These are phyloP conservation scores for Aspergillus calidoustus DNA, from an alignment of 2,329 filamentous ascomycete genomes.

Conservation along the genomic window DNA sequence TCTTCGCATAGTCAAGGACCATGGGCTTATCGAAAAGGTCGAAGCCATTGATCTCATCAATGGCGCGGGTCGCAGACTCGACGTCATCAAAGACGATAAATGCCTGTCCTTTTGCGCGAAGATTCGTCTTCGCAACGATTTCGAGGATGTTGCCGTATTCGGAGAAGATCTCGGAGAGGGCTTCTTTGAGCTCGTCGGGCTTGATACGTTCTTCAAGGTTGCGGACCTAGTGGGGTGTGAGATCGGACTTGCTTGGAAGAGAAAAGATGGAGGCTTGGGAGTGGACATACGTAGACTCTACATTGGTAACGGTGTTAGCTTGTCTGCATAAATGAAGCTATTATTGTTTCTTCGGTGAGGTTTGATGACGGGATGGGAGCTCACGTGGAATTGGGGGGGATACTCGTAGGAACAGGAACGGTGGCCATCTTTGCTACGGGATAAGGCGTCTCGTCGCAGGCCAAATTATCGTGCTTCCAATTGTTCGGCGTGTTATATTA, in stretches of 20 bases:
- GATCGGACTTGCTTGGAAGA: slow-evolving; percentile 18
- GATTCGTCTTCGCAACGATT: slow-evolving; percentile 83
- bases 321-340: neutral
- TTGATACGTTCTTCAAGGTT: slow-evolving; percentile 95
- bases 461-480: slow-evolving; percentile 7
- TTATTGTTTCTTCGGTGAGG: neutral
- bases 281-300: slow-evolving; percentile 48
- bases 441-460: slow-evolving; percentile 9
- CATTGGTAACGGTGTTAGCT: slow-evolving; percentile 21
- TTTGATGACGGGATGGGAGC: slow-evolving; percentile 19
- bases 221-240: slow-evolving; percentile 55
- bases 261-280: slow-evolving; percentile 13
- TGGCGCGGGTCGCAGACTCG: slow-evolving; percentile 78
- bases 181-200: slow-evolving; percentile 72
- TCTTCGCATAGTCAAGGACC: slow-evolving; percentile 79
- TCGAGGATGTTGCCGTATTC: slow-evolving; percentile 88
- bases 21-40: slow-evolving; percentile 92
- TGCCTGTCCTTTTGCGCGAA: slow-evolving; percentile 92
- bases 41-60: slow-evolving; percentile 90
- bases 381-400: slow-evolving; percentile 48
- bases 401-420: slow-evolving; percentile 32
- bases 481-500: neutral
- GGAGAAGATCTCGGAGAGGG: slow-evolving; percentile 77
- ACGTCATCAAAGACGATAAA: slow-evolving; percentile 87
- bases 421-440: slow-evolving; percentile 44